These are phyloP conservation scores for Clitoria ternatea DNA, from an alignment of 306 rosid species.

Conservation along the genomic window DNA sequence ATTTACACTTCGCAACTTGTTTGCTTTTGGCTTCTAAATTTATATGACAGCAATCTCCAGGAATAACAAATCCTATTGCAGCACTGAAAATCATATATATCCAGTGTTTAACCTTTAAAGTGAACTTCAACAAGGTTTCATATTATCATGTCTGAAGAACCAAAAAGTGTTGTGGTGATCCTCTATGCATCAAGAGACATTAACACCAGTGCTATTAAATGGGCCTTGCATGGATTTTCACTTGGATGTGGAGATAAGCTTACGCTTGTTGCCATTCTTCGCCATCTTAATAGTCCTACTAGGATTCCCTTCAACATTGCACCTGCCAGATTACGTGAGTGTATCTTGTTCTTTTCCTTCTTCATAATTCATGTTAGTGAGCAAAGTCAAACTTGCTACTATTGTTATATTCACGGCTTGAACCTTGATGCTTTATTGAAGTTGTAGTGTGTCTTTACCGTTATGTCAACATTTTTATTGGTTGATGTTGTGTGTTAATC, in stretches of 20 bases:
- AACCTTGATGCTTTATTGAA: too few relatives aligned
- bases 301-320: slow-evolving; percentile 41
- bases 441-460: too few relatives aligned
- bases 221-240: slow-evolving; percentile 41
- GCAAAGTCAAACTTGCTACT: too few relatives aligned
- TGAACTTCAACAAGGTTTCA: background rate
- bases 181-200: slow-evolving; percentile 52
- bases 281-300: slow-evolving; percentile 47
- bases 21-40: background rate
- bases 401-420: too few relatives aligned
- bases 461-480: too few relatives aligned
- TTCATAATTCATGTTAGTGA: background rate
- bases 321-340: slow-evolving; percentile 40
- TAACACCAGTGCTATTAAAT: slow-evolving; percentile 35
- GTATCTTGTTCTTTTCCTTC: background rate
- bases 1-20: background rate
- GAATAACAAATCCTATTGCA: background rate
- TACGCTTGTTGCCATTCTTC: slow-evolving; percentile 53
- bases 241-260: slow-evolving; percentile 60
- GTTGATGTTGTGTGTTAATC: too few relatives aligned
- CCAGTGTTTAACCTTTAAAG: background rate
- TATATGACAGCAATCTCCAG: background rate
- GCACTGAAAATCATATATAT: background rate
- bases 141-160: slow-evolving; percentile 23
- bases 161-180: slow-evolving; percentile 51